Conservation (phyloP, 768 basidiomycete genomes). For the Pleurotus giganteus region DNA sequence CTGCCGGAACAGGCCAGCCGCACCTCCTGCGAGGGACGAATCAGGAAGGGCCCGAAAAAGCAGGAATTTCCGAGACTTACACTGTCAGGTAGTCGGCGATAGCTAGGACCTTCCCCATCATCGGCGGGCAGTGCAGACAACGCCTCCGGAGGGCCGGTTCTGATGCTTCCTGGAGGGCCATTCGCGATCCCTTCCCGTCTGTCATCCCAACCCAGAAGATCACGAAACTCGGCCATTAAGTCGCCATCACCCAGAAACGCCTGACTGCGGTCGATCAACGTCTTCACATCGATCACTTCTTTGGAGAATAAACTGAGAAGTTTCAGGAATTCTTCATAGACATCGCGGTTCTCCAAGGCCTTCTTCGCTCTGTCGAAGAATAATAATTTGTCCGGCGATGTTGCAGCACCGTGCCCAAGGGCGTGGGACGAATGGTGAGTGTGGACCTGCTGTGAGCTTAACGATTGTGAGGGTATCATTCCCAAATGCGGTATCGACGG, state of each 20-base stretch:
- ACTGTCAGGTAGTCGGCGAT: constrained; percentile 82
- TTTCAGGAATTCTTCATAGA: constrained; percentile 94
- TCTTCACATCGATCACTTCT: constrained; percentile 85
- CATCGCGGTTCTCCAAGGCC: constrained; percentile 67
- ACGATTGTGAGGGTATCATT: constrained; percentile 17
- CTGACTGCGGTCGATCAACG: constrained; percentile 77
- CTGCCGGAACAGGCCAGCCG: constrained; percentile 90
- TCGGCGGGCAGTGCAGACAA: constrained; percentile 77
- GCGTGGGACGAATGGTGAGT: constrained; percentile 24
- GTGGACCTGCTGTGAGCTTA: constrained; percentile 16
- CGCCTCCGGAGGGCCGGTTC: constrained; percentile 74
- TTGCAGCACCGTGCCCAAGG: constrained; percentile 29
- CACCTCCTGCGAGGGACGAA: constrained; percentile 61
- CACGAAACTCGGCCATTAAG: constrained; percentile 81
- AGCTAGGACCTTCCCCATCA: constrained; percentile 90
- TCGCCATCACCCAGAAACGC: constrained; percentile 82
- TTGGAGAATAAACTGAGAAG: constrained; percentile 87
- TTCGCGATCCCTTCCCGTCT: constrained; percentile 55
- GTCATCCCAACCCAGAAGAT: constrained; percentile 79
- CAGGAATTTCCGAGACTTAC: constrained; percentile 48
- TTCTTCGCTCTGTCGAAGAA: constrained; percentile 96
- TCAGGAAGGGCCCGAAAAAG: not conserved
- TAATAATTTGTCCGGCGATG: constrained; percentile 70
- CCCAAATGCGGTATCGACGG: constrained; percentile 17
- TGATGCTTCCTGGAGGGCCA: constrained; percentile 76